A percentile compares a stretch with the other conserved stretches of the same genome.
These are phyloP conservation scores for Solanum rostratum DNA, from an alignment of 257 asterid genomes.

Conservation along the genomic window DNA sequence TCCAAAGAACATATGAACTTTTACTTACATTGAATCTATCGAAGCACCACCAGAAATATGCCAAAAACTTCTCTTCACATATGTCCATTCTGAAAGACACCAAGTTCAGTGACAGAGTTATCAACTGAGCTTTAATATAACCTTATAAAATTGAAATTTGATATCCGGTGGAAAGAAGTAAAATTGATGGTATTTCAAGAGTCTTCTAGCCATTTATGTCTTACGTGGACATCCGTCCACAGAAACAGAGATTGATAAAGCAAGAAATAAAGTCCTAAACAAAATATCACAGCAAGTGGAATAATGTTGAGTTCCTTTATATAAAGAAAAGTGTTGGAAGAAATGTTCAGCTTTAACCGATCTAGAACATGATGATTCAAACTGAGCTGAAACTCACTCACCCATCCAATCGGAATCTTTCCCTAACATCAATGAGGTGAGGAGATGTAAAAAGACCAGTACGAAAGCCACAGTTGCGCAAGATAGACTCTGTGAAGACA, in stretches of 20 bases:
- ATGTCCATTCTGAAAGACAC: conserved; percentile 48
- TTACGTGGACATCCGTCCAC: not conserved
- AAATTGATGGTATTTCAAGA: not conserved
- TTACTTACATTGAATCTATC: conserved; percentile 68
- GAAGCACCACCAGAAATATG: conserved; percentile 94
- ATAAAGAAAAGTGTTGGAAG: not conserved
- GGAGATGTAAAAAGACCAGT: conserved; percentile 98
- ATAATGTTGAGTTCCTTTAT: not conserved
- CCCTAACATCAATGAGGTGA: conserved; percentile 94
- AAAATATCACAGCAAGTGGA: not conserved
- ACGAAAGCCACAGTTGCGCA: conserved; percentile 80
- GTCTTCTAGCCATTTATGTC: not conserved
- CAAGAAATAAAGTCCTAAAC: not conserved
- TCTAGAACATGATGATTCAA: not conserved
- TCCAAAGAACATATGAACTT: not conserved
- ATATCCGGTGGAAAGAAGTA: not conserved
- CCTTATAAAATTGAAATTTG: not conserved
- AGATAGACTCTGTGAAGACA: conserved; percentile 71
- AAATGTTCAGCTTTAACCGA: not conserved
- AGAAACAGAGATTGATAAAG: not conserved
- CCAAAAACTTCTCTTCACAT: conserved; percentile 77
- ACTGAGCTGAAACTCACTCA: conserved; percentile 17
- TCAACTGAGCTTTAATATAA: not conserved
- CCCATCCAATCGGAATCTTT: conserved; percentile 91
- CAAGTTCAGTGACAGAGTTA: conserved; percentile 1